These are phyloP conservation scores for Exophiala dermatitidis DNA, from an alignment of 2,329 filamentous ascomycete species.

Conservation along the genomic window DNA sequence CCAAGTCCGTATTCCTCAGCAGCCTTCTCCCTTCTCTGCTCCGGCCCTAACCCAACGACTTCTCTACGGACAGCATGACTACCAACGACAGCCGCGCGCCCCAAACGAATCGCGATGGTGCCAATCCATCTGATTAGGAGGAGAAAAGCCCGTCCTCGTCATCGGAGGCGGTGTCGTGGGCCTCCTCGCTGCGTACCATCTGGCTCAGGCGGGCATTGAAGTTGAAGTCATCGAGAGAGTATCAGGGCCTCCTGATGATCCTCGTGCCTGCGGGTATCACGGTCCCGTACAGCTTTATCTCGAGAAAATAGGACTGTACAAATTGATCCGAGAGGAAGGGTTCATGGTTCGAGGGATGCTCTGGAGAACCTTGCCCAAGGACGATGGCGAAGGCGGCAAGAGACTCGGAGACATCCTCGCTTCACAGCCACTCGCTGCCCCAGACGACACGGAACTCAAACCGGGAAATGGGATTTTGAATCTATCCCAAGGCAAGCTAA, in stretches of 20 bases:
- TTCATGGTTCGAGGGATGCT: slow-evolving; percentile 12
- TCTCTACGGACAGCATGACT: too few relatives aligned
- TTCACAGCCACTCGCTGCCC: slow-evolving; percentile 2
- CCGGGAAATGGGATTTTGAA: slow-evolving; percentile 7
- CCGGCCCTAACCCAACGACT: too few relatives aligned
- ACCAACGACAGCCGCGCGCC: background rate
- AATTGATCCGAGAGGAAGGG: slow-evolving; percentile 11
- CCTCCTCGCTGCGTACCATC: slow-evolving; percentile 36
- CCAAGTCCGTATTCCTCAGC: too few relatives aligned
- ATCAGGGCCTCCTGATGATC: slow-evolving; percentile 4
- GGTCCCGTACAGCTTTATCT: slow-evolving; percentile 5
- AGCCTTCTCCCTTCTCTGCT: too few relatives aligned
- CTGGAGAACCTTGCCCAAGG: slow-evolving; percentile 8
- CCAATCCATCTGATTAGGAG: too few relatives aligned
- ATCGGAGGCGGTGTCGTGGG: slow-evolving; percentile 38
- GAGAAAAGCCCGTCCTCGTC: slow-evolving; percentile 10
- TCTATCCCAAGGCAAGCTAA: slow-evolving; percentile 11
- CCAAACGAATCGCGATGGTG: background rate
- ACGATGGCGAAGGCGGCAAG: slow-evolving; percentile 13
- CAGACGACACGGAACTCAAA: slow-evolving; percentile 3
- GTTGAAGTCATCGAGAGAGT: slow-evolving; percentile 31
- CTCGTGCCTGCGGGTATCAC: slow-evolving; percentile 13
- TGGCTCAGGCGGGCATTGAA: slow-evolving; percentile 32
- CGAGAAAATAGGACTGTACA: slow-evolving; percentile 10
- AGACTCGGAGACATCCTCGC: slow-evolving; percentile 8